Evolutionary conservation across 2,329 filamentous ascomycete genomes (phyloP).

Genomic region (Ophiobolus disseminans): DNA sequence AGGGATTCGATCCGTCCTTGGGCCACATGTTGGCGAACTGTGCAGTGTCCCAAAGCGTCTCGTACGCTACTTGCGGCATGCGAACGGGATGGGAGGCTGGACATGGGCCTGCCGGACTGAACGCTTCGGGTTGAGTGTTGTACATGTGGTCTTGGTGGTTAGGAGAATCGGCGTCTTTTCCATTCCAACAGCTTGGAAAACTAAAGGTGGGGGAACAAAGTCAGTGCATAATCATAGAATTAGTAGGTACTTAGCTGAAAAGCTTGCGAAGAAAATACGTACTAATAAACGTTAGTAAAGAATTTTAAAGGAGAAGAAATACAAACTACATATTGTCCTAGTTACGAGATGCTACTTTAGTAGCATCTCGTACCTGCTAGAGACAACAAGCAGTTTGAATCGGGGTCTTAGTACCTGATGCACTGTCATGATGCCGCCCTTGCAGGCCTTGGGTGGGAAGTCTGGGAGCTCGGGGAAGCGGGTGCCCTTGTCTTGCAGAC

Average conservation of each 20-base stretch:
- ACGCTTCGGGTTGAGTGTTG: slow-evolving; percentile 29
- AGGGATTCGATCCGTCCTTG: slow-evolving; percentile 31
- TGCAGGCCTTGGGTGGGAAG: slow-evolving; percentile 35
- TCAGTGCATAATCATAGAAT: too few species aligned
- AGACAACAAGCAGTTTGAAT: too few species aligned
- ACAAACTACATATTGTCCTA: too few species aligned
- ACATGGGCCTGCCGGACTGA: slow-evolving; percentile 28
- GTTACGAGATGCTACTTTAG: too few species aligned
- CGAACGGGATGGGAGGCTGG: slow-evolving; percentile 34
- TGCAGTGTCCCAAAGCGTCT: slow-evolving; percentile 41
- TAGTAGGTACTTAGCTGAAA: too few species aligned
- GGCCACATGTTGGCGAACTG: slow-evolving; percentile 40
- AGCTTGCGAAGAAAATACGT: too few species aligned
- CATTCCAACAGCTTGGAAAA: slow-evolving; percentile 69
- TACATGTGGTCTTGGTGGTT: slow-evolving; percentile 56
- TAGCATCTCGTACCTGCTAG: too few species aligned
- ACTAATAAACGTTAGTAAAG: too few species aligned
- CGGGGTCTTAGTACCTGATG: too few species aligned
- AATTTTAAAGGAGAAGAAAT: too few species aligned
- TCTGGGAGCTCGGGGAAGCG: slow-evolving; percentile 35
- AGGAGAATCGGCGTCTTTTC: slow-evolving; percentile 61
- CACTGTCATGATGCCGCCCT: slow-evolving; percentile 37
- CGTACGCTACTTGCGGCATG: slow-evolving; percentile 36
- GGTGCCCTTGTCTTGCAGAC: slow-evolving; percentile 36
- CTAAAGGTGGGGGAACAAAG: too few species aligned